Percentiles rank a stretch among this genome's conserved stretches.
Evolutionary conservation across 768 basidiomycete species (phyloP).

Genomic region (Lanmaoa rubissima): DNA sequence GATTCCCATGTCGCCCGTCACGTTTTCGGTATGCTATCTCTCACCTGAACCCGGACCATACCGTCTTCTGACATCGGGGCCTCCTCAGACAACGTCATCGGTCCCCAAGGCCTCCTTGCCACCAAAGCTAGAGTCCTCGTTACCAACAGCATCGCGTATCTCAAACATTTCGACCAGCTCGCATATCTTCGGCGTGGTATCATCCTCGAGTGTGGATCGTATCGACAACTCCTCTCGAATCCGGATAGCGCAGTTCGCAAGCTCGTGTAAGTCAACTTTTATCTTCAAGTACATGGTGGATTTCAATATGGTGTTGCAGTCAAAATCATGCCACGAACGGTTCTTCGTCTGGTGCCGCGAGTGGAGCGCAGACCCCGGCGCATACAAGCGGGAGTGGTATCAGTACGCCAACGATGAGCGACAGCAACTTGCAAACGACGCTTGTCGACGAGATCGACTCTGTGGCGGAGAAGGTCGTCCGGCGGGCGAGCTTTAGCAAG

Average conservation of each 20-base stretch:
- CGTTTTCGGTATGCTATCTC: conserved; percentile 57
- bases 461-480: conserved; percentile 57
- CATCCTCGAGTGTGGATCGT: conserved; percentile 74
- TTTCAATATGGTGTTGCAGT: conserved; percentile 22
- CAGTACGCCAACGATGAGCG: conserved; percentile 20
- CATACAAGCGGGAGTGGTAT: conserved; percentile 25
- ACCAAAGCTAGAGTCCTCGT: conserved; percentile 83
- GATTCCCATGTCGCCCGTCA: conserved; percentile 88
- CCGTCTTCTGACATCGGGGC: not conserved
- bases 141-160: conserved; percentile 85
- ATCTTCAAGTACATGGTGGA: not conserved
- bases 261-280: conserved; percentile 58
- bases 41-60: not conserved
- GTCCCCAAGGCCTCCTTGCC: conserved; percentile 77
- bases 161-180: conserved; percentile 73
- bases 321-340: conserved; percentile 46
- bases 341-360: conserved; percentile 41
- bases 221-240: conserved; percentile 56
- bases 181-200: conserved; percentile 78
- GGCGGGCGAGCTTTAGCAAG: conserved; percentile 55
- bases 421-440: conserved; percentile 22
- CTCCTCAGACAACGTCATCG: conserved; percentile 73
- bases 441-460: conserved; percentile 27
- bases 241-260: conserved; percentile 65
- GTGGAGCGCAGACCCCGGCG: conserved; percentile 49